Conservation (phyloP, 179 eudicot species). For the Drosera spatulata region DNA sequence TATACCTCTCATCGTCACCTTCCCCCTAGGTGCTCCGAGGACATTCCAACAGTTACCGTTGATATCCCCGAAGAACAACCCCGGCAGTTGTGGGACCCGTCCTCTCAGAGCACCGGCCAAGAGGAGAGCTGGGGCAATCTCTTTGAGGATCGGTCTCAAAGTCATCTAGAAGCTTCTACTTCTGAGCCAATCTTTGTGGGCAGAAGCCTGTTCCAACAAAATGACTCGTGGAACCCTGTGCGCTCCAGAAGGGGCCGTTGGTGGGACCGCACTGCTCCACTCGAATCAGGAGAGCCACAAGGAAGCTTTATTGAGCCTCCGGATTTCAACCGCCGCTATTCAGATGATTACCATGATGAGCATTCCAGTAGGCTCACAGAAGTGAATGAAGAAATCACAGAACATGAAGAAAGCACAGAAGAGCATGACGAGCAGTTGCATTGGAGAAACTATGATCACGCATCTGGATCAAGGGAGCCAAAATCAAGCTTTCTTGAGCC, state of each 20-base stretch:
- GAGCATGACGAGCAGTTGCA: too few relatives aligned
- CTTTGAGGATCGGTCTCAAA: slow-evolving; percentile 25
- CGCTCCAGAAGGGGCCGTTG: slow-evolving; percentile 41
- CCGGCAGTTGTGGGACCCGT: slow-evolving; percentile 31
- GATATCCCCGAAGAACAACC: slow-evolving; percentile 22
- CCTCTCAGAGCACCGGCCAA: slow-evolving; percentile 14
- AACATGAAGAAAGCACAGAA: too few relatives aligned
- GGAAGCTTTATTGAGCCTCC: too few relatives aligned
- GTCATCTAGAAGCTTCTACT: slow-evolving; percentile 60
- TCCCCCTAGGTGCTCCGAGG: slow-evolving; percentile 10
- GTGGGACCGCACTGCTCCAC: slow-evolving; percentile 58
- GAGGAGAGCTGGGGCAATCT: slow-evolving; percentile 36
- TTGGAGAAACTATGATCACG: too few relatives aligned
- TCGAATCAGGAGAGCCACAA: slow-evolving; percentile 3
- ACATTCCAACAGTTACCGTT: slow-evolving; percentile 17
- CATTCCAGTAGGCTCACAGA: too few relatives aligned
- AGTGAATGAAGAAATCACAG: too few relatives aligned
- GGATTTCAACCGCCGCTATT: too few relatives aligned
- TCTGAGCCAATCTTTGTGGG: slow-evolving; percentile 45
- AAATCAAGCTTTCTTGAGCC: slow-evolving; percentile 62
- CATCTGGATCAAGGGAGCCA: background rate
- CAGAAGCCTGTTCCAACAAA: slow-evolving; percentile 19
- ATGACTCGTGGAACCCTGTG: slow-evolving; percentile 16
- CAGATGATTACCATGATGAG: too few relatives aligned
- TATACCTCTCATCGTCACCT: slow-evolving; percentile 44